These are phyloP conservation scores for Saccharomycopsis synnaedendra DNA, from an alignment of 805 yeast species.

Conservation along the genomic window DNA sequence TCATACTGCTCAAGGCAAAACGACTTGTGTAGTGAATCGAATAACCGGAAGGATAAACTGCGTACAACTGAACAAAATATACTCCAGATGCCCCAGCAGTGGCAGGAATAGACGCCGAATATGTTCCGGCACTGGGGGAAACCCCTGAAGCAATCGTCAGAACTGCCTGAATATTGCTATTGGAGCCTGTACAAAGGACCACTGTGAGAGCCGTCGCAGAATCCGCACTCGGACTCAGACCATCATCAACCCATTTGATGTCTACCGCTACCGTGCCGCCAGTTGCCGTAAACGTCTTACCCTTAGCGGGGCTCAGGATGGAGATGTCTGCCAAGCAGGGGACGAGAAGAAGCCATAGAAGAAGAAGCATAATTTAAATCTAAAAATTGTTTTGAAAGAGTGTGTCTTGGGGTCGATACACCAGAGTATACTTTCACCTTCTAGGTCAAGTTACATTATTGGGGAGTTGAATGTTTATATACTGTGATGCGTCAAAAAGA, in stretches of 20 bases:
- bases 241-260: conserved; percentile 45
- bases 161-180: conserved; percentile 31
- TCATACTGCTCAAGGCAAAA: conserved; percentile 58
- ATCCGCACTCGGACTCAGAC: conserved; percentile 32
- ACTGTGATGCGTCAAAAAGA: too few species aligned
- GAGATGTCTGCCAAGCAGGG: conserved; percentile 23
- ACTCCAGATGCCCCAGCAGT: conserved; percentile 46
- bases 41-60: conserved; percentile 30
- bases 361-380: background rate
- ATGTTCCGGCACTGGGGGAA: conserved; percentile 27
- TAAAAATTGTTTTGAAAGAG: too few species aligned
- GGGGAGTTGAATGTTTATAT: too few species aligned
- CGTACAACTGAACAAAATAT: conserved; percentile 62
- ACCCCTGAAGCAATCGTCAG: conserved; percentile 35
- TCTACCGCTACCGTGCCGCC: conserved; percentile 21
- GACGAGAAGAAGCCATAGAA: conserved; percentile 9
- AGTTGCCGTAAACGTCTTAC: conserved; percentile 18
- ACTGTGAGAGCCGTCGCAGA: conserved; percentile 29
- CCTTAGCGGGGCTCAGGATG: conserved; percentile 19
- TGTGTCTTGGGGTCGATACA: too few species aligned
- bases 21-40: conserved; percentile 60
- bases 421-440: too few species aligned
- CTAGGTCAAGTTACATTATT: too few species aligned
- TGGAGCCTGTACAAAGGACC: conserved; percentile 61
- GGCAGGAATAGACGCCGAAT: conserved; percentile 30